Evolutionary conservation across 768 basidiomycete species (phyloP).

Genomic region (Mycena maculata): DNA sequence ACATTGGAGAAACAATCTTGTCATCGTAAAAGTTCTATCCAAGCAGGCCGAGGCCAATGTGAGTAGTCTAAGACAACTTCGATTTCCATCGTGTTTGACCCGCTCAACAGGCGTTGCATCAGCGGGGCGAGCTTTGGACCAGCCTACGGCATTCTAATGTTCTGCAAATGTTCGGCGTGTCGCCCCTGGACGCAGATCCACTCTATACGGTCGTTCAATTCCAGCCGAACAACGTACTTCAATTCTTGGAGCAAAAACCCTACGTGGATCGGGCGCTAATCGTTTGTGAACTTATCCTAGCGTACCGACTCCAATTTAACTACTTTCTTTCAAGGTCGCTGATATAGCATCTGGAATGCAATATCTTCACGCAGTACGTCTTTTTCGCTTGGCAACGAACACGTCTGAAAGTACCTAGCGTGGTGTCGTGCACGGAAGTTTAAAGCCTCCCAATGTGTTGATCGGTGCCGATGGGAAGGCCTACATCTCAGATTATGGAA

Average conservation of each 20-base stretch:
- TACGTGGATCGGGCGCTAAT: conserved; percentile 35
- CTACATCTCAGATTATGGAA: conserved; percentile 39
- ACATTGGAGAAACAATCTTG: conserved; percentile 16
- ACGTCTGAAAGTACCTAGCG: conserved; percentile 24
- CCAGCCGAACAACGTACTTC: conserved; percentile 34
- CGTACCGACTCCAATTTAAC: no score
- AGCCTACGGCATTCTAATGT: conserved; percentile 37
- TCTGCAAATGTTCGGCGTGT: conserved; percentile 38
- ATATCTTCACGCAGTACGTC: conserved; percentile 38
- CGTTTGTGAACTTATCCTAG: conserved; percentile 29
- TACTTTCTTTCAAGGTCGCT: conserved; percentile 29
- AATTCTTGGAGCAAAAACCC: conserved; percentile 36
- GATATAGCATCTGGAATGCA: conserved; percentile 41
- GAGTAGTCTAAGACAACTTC: no score
- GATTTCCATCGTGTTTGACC: conserved; percentile 5
- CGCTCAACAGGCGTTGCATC: conserved; percentile 30
- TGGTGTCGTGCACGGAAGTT: conserved; percentile 40
- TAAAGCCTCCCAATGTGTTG: conserved; percentile 41
- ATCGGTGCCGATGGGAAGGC: conserved; percentile 32
- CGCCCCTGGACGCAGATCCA: conserved; percentile 38
- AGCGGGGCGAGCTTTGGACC: conserved; percentile 38
- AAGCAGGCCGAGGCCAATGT: conserved; percentile 26
- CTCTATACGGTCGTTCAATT: conserved; percentile 36
- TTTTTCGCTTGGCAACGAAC: neutral
- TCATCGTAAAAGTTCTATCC: conserved; percentile 33